phyloP scores from a whole-genome alignment of 1,139 yeast species.

The Kodamaea sp. region DNA sequence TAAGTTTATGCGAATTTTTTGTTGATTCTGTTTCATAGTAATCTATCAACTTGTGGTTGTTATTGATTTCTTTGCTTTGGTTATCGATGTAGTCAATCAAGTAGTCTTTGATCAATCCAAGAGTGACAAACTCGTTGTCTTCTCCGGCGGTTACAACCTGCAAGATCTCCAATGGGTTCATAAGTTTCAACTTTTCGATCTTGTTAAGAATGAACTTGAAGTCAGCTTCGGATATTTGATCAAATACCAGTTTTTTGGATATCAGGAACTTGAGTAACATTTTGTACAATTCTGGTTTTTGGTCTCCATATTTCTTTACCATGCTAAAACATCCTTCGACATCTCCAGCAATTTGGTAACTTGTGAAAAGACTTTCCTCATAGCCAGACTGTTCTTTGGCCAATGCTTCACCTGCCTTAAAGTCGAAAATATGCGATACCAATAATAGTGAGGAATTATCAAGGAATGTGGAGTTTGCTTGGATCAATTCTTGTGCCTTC shows the following conservation, averaged over 20 bases:
- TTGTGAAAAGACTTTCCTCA: conserved; percentile 66
- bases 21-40: conserved; percentile 72
- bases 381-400: conserved; percentile 45
- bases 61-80: conserved; percentile 66
- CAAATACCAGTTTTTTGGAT: conserved; percentile 55
- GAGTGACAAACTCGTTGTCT: conserved; percentile 60
- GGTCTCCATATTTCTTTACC: conserved; percentile 58
- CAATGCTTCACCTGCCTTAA: conserved; percentile 48
- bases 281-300: conserved; percentile 65
- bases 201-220: conserved; percentile 52
- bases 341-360: conserved; percentile 60
- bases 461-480: conserved; percentile 41
- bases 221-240: conserved; percentile 54
- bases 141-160: conserved; percentile 55
- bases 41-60: conserved; percentile 64
- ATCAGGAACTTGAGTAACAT: conserved; percentile 67
- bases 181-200: conserved; percentile 53
- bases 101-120: conserved; percentile 73
- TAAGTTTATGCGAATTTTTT: conserved; percentile 53
- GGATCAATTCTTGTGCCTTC: conserved; percentile 61
- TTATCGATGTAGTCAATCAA: conserved; percentile 61
- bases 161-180: conserved; percentile 77
- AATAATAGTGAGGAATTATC: conserved; percentile 65
- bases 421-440: conserved; percentile 64
- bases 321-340: conserved; percentile 57